A percentile compares a stretch with the other conserved stretches of the same genome.
Conservation (phyloP, 305 asterid genomes). For the Coffea humblotiana region DNA sequence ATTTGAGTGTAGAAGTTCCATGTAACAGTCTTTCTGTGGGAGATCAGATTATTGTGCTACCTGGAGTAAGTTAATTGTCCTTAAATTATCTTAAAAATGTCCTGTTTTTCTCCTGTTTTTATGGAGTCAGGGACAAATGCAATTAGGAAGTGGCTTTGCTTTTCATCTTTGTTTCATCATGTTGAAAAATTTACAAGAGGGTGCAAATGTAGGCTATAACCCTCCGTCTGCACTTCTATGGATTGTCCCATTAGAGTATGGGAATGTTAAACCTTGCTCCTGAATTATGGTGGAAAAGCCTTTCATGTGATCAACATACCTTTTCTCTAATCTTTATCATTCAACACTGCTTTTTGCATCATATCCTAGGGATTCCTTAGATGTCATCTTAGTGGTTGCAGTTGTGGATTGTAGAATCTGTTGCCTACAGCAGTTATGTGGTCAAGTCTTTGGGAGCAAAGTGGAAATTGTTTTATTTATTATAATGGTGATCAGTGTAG, state of each 20-base stretch:
- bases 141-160: neutral
- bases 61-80: conserved; percentile 77
- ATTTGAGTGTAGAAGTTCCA: conserved; percentile 85
- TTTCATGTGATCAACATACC: neutral
- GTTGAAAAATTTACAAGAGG: conserved; percentile 1
- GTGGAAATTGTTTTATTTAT: too few relatives aligned
- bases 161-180: neutral
- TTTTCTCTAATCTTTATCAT: neutral
- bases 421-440: neutral
- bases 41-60: conserved; percentile 82
- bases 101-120: neutral
- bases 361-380: neutral
- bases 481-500: neutral
- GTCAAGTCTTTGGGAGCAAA: neutral
- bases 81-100: conserved; percentile 6
- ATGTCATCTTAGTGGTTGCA: neutral
- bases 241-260: neutral
- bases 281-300: neutral
- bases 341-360: neutral
- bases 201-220: neutral
- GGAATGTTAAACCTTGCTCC: neutral
- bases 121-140: neutral
- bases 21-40: conserved; percentile 83
- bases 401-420: neutral
- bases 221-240: conserved; percentile 3